Conservation (phyloP, 169 alveolate species). For the Eimeria brunetti region DNA sequence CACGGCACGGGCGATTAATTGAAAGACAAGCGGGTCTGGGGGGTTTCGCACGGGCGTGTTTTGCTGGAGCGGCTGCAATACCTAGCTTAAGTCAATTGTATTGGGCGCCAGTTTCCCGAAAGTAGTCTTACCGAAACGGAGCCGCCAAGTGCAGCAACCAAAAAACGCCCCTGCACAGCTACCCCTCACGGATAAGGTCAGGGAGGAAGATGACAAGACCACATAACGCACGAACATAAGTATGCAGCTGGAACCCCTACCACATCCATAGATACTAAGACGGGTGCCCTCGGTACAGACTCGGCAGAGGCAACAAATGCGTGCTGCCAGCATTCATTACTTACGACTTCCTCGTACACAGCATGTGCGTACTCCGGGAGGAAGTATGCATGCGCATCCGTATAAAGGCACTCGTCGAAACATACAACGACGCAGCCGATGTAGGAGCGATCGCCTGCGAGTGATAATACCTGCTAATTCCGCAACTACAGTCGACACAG, state of each 20-base stretch:
- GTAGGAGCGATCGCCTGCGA: not conserved
- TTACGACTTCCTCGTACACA: not conserved
- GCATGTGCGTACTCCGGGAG: not conserved
- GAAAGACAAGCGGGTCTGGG: slow-evolving; percentile 51
- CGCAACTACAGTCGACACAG: not conserved
- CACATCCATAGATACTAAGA: not conserved
- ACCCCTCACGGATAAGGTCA: not conserved
- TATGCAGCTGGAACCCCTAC: not conserved
- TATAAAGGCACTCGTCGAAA: too few species aligned
- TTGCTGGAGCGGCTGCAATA: slow-evolving; percentile 40
- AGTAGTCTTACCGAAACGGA: slow-evolving; percentile 85
- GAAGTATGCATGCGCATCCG: too few species aligned
- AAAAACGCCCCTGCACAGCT: not conserved
- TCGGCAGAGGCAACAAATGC: not conserved
- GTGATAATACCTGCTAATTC: not conserved
- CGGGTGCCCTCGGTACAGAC: not conserved
- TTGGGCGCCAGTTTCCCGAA: slow-evolving; percentile 83
- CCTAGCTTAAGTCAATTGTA: slow-evolving; percentile 78
- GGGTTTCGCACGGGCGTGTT: slow-evolving; percentile 55
- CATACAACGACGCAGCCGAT: too few species aligned
- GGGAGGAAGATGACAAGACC: not conserved
- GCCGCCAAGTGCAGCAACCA: slow-evolving; percentile 82
- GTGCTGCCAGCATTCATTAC: not conserved
- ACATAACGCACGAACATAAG: not conserved
- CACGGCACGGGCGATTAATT: slow-evolving; percentile 47